Base-by-base conservation (phyloP, 345 rosid species). In the Trapa bicornis region DNA sequence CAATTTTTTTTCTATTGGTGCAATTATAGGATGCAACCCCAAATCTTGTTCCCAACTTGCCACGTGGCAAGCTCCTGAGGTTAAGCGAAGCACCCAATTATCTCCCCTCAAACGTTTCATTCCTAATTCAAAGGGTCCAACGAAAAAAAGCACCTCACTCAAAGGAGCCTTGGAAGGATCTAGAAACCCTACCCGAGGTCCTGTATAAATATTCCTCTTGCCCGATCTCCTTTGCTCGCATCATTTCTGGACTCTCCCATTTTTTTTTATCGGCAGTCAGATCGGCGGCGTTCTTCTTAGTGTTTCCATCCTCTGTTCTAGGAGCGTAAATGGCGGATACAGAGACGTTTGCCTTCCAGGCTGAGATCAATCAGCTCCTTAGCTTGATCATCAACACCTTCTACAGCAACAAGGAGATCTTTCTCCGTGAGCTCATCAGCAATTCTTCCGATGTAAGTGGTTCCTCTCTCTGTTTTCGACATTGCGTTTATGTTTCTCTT, bases 341-440 rank as follows among this genome's bases (percentile, higher is more conserved):
- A 0, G 92, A 89, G 75, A 89, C 96, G 69, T 89, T 89, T 37
- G 92, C 96, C 17, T 89, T 89, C 72, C 96, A 89, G 70, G 96
- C 96, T 0, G 96, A 89, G 89, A 86, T 86, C 80, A 86, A 88
- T 72, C 96, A 85, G 81, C 63, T 88, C 73, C 77, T 86, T 74
- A 86, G 89, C 17, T 76, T 86, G 70, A 85, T 88, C 83, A 88
- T 88, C 80, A 88, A 88, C 63, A 86, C 91, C 17, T 88, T 88
- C 54, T 88, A 88, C 88, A 80, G 87, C 72, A 89, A 89, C 84
- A 89, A 89, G 80, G 96, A 89, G 89, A 87, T 89, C 80, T 89
- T 89, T 72, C 96, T 89, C 36, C 92, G 96, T 22, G 96, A 87
- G 50, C 73, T 89, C 73, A 76, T 89, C 78, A 89, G 96, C 68